These are phyloP conservation scores for Sugiyamaella boreocaroliniensis DNA, from an alignment of 805 yeast genomes.

Conservation along the genomic window DNA sequence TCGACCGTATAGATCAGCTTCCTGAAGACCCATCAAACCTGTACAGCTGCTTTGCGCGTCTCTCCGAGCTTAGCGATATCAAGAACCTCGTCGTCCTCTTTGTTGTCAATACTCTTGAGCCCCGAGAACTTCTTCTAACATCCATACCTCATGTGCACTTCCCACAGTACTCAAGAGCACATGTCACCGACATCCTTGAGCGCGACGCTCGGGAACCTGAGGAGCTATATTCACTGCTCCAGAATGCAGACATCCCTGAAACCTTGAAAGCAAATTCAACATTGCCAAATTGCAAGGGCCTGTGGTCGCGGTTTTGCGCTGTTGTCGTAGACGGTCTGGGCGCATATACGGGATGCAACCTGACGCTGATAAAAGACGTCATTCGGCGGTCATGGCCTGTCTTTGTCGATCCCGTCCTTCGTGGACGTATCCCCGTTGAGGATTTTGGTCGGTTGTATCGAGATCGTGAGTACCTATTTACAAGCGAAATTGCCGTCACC, in stretches of 20 bases:
- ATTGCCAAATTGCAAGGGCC: slow-evolving; percentile 13
- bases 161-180: slow-evolving; percentile 36
- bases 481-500: slow-evolving; percentile 19
- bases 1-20: slow-evolving; percentile 46
- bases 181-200: slow-evolving; percentile 34
- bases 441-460: slow-evolving; percentile 24
- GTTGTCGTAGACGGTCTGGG: slow-evolving; percentile 39
- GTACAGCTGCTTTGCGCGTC: slow-evolving; percentile 36
- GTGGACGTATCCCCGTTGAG: slow-evolving; percentile 7
- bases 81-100: slow-evolving; percentile 37
- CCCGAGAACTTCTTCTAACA: slow-evolving; percentile 35
- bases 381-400: slow-evolving; percentile 28
- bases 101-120: slow-evolving; percentile 40
- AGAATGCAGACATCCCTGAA: background rate
- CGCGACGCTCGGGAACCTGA: background rate
- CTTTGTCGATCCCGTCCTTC: slow-evolving; percentile 24
- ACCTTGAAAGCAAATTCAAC: background rate
- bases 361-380: slow-evolving; percentile 23
- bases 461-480: slow-evolving; percentile 22
- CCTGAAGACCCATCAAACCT: slow-evolving; percentile 38
- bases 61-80: slow-evolving; percentile 37
- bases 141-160: slow-evolving; percentile 42
- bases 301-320: slow-evolving; percentile 40
- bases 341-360: slow-evolving; percentile 43
- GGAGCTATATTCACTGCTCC: slow-evolving; percentile 8